These are phyloP conservation scores for Pisolithus sp. DNA, from an alignment of 768 basidiomycete species.

Conservation along the genomic window DNA sequence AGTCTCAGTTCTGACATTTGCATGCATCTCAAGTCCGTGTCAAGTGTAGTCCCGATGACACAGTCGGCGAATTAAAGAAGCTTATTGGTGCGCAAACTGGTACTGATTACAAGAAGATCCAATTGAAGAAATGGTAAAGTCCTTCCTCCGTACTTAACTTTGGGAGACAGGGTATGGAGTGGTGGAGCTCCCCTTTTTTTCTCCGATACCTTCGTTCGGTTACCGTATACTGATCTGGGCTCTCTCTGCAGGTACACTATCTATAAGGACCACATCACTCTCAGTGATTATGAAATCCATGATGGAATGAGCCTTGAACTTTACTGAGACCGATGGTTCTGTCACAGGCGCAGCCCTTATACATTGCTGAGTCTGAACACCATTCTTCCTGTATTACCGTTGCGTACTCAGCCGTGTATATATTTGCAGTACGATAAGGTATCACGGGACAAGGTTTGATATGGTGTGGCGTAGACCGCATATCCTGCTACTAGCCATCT, in stretches of 20 bases:
- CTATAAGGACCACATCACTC: constrained; percentile 94
- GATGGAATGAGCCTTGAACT: constrained; percentile 93
- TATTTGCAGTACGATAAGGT: constrained; percentile 8
- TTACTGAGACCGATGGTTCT: constrained; percentile 44
- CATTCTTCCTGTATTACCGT: neutral
- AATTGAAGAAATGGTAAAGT: constrained; percentile 89
- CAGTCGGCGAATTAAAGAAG: constrained; percentile 94
- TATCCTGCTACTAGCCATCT: neutral
- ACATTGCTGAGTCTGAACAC: constrained; percentile 3
- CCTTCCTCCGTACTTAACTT: neutral
- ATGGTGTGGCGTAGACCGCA: neutral
- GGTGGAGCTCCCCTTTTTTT: neutral
- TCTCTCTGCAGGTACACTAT: constrained; percentile 68
- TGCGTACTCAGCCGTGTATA: constrained; percentile 1
- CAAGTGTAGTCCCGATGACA: constrained; percentile 93
- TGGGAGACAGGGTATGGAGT: neutral
- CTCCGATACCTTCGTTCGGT: neutral
- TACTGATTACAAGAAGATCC: constrained; percentile 78
- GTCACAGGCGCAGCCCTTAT: neutral
- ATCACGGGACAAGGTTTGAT: constrained; percentile 5
- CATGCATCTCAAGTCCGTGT: constrained; percentile 70
- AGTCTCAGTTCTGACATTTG: constrained; percentile 6
- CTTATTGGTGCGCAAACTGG: constrained; percentile 96
- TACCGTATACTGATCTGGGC: neutral
- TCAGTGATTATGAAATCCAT: constrained; percentile 87